Conservation (phyloP, 768 basidiomycete species). For the Podaxis sp. region DNA sequence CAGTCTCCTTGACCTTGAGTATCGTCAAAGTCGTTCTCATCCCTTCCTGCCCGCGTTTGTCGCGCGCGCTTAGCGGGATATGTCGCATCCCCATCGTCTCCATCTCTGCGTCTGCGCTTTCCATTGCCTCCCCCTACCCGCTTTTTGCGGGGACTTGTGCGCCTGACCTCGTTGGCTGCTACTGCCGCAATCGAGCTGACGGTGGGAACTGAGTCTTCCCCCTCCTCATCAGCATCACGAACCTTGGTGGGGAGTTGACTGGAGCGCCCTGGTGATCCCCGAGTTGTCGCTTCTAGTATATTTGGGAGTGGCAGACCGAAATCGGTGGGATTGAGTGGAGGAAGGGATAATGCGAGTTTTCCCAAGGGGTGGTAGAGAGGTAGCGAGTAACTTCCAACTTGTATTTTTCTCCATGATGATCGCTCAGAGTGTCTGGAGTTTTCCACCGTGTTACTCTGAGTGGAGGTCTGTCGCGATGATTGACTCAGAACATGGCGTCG, state of each 20-base stretch:
- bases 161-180: constrained; percentile 29
- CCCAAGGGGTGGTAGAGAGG: constrained; percentile 70
- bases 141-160: constrained; percentile 49
- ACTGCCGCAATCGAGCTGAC: constrained; percentile 28
- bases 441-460: not conserved
- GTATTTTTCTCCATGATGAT: constrained; percentile 16
- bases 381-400: constrained; percentile 27
- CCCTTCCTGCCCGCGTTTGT: not conserved
- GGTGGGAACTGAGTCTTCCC: constrained; percentile 17
- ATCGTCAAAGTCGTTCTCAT: constrained; percentile 5
- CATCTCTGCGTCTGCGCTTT: constrained; percentile 56
- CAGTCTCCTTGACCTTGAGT: not conserved
- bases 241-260: constrained; percentile 46
- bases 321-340: constrained; percentile 52
- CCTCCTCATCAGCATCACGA: constrained; percentile 41
- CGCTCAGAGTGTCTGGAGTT: not conserved
- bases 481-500: not conserved
- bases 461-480: not conserved
- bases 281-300: constrained; percentile 35
- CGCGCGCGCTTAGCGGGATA: constrained; percentile 70
- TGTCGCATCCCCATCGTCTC: constrained; percentile 59
- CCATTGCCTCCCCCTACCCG: constrained; percentile 37
- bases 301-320: constrained; percentile 53
- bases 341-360: constrained; percentile 57
- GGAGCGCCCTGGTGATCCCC: constrained; percentile 39